Conservation (phyloP, 495 filamentous ascomycete species). For the Articulospora tetracladia region DNA sequence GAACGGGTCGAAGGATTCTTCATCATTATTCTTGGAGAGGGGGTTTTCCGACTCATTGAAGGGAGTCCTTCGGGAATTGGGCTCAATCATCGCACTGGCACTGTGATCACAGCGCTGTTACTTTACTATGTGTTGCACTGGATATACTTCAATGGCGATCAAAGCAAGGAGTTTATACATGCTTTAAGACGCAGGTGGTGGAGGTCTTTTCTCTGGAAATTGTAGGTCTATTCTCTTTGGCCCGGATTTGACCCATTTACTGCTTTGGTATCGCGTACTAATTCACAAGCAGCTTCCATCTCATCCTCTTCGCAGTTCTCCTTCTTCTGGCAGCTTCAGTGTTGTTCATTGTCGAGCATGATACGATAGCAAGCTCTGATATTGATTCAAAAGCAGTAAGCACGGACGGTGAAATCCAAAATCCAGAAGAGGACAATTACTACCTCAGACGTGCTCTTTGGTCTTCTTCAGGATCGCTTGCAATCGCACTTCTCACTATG, state of each 20-base stretch:
- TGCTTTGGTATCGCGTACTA: background rate
- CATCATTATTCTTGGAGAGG: slow-evolving; percentile 24
- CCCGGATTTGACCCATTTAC: background rate
- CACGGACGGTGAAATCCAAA: background rate
- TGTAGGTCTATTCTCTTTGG: slow-evolving; percentile 15
- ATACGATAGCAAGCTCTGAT: background rate
- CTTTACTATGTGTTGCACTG: slow-evolving; percentile 25
- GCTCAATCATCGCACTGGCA: slow-evolving; percentile 19
- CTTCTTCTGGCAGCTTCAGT: slow-evolving; percentile 28
- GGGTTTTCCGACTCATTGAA: slow-evolving; percentile 26
- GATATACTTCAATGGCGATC: slow-evolving; percentile 30
- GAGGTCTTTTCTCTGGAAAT: slow-evolving; percentile 24
- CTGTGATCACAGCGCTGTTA: slow-evolving; percentile 20
- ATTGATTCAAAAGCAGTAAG: background rate
- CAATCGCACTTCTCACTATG: slow-evolving; percentile 14
- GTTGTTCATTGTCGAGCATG: slow-evolving; percentile 23
- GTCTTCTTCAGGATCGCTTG: slow-evolving; percentile 21
- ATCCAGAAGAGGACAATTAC: background rate
- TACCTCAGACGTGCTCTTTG: slow-evolving; percentile 21
- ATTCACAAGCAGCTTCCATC: slow-evolving; percentile 16
- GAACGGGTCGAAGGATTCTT: slow-evolving; percentile 25
- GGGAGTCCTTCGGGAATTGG: slow-evolving; percentile 28
- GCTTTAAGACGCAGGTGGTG: slow-evolving; percentile 27
- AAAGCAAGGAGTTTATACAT: slow-evolving; percentile 25
- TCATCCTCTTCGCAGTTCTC: slow-evolving; percentile 23